Conservation (phyloP, 768 basidiomycete genomes). For the Lenzites betulinus region DNA sequence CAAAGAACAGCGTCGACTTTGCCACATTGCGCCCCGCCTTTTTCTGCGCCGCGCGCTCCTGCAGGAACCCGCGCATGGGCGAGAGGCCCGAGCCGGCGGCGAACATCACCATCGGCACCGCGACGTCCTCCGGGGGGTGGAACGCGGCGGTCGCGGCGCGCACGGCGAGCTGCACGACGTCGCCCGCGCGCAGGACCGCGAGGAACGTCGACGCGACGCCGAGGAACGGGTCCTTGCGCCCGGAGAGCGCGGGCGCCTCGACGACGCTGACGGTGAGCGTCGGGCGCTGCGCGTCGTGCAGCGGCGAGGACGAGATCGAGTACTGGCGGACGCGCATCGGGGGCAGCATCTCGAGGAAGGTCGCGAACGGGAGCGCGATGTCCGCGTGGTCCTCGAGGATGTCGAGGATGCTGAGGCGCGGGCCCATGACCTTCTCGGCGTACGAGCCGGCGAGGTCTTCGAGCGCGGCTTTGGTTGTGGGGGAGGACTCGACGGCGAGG, state of each 20-base stretch:
- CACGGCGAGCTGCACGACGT: conserved; percentile 45
- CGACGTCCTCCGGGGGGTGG: conserved; percentile 45
- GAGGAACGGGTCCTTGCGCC: conserved; percentile 37
- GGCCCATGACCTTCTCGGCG: conserved; percentile 36
- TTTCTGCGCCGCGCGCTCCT: conserved; percentile 50
- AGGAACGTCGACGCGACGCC: conserved; percentile 52
- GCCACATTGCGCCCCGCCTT: conserved; percentile 44
- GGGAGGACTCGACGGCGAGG: conserved; percentile 28
- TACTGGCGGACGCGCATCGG: conserved; percentile 52
- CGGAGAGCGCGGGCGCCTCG: conserved; percentile 40
- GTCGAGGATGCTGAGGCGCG: conserved; percentile 43
- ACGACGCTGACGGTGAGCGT: conserved; percentile 50
- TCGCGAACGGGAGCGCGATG: conserved; percentile 39
- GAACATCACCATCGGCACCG: conserved; percentile 46
- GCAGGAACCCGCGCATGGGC: conserved; percentile 54
- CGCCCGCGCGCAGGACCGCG: conserved; percentile 41
- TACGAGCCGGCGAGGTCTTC: conserved; percentile 36
- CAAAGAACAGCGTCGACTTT: conserved; percentile 47
- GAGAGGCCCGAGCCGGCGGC: conserved; percentile 51
- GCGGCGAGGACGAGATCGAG: conserved; percentile 51
- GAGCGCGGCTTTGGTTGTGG: conserved; percentile 32
- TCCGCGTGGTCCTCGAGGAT: conserved; percentile 42
- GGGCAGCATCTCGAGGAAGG: conserved; percentile 45
- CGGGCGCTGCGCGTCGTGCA: conserved; percentile 44
- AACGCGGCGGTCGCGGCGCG: conserved; percentile 42